Base-by-base conservation (phyloP, 179 eudicot species). In the Vitellaria paradoxa region DNA sequence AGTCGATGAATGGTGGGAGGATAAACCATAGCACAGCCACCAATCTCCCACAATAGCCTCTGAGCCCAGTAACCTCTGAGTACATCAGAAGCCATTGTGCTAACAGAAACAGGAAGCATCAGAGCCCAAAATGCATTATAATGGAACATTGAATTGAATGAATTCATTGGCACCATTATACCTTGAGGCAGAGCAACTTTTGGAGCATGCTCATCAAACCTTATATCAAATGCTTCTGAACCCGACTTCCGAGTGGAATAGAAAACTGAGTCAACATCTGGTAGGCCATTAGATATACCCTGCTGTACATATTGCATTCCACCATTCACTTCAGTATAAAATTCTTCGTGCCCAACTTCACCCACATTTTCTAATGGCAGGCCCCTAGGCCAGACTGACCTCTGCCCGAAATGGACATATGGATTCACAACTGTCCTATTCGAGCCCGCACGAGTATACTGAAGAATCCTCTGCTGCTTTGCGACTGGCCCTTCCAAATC, bases 381-480 rank as follows among this genome's bases (percentile, higher is more conserved):
- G 3, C 99, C 99, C 76, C 98, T 84, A 3, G 99, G 99, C 99
- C 99, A 96, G 80, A 96, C 97, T 0, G 99, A 91, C 73, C 98
- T 77, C 60, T 96, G 98, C 74, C 99, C 99, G 24, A 93, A 96
- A 90, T 93, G 99, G 30, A 96, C 78, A 74, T 93, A 96, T 0
- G 99, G 99, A 81, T 96, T 96, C 76, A 96, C 93, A 64, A 96
- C 93, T 0, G 94, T 96, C 70, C 98, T 78, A 84, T 96, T 96
- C 5, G 86, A 87, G 40, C 92, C 87, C 73, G 83, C 94, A 79
- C 89, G 90, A 81, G 82, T 88, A 62, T 96, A 93, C 70, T 93
- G 99, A 84, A 96, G 84, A 26, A 96, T 73, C 60, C 84, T 84
- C 78, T 89, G 93, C 65, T 89, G 92, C 81, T 91, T 89, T 77